phyloP scores from a whole-genome alignment of 2,329 filamentous ascomycete species.

The Cladosporium velox region DNA sequence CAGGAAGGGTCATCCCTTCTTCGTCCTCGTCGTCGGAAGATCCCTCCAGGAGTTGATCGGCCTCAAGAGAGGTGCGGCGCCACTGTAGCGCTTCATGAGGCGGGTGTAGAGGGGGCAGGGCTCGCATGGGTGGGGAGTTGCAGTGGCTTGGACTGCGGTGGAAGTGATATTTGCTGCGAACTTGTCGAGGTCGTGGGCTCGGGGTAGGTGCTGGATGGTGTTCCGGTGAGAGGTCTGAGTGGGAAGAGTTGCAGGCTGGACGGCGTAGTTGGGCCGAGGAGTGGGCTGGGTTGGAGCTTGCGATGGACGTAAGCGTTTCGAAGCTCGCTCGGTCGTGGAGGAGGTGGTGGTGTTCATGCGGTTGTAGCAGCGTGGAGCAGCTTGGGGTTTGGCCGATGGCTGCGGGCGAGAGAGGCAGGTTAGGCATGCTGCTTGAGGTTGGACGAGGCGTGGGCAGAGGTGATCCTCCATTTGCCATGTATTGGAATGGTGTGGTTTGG shows the following conservation, averaged over 20 bases:
- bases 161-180: not conserved
- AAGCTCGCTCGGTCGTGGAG: not conserved
- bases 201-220: not conserved
- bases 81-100: constrained; percentile 12
- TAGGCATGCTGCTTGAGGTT: constrained; percentile 34
- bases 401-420: constrained; percentile 31
- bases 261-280: not conserved
- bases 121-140: constrained; percentile 6
- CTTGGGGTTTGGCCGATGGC: not conserved
- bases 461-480: constrained; percentile 32
- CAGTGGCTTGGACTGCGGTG: not conserved
- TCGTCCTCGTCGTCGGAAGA: constrained; percentile 8
- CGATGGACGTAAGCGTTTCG: constrained; percentile 9
- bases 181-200: constrained; percentile 1
- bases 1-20: not conserved
- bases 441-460: constrained; percentile 33
- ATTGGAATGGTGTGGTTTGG: not conserved
- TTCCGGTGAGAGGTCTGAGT: not conserved
- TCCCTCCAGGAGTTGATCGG: constrained; percentile 17
- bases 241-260: not conserved
- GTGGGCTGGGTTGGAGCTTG: not conserved
- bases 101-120: constrained; percentile 6
- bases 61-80: not conserved
- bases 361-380: constrained; percentile 13
- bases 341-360: constrained; percentile 1